Base-by-base conservation (phyloP, 176 grass and related monocot species). In the Cenchrus purpureus region DNA sequence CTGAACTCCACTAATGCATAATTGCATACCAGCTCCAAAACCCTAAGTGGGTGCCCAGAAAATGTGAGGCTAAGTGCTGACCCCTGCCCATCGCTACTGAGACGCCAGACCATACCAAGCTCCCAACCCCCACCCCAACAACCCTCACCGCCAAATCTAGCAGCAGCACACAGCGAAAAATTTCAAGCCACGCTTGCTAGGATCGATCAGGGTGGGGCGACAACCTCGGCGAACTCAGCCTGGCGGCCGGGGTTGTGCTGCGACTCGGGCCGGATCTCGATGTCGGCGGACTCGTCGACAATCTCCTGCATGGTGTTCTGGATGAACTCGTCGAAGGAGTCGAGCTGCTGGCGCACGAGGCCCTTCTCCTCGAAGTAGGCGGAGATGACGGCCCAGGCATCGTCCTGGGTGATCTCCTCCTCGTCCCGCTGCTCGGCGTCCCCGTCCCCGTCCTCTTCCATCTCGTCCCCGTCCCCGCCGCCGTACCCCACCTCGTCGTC, bases 231-330 rank as follows among this genome's bases (percentile, higher is more conserved):
- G 67, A 99, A 99, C 70, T 99, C 97, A 43, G 97, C 94, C 77
- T 99, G 97, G 42, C 91, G 91, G 66, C 97, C 94, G 11, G 97
- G 97, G 86, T 99, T 99, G 82, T 99, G 94, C 86, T 99, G 97
- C 42, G 94, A 94, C 86, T 99, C 97, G 53, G 97, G 93, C 6
- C 94, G 91, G 71, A 99, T 99, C 88, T 99, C 97, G 65, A 96
- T 99, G 69, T 96, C 89, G 4, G 91, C 94, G 2, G 97, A 96
- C 78, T 99, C 94, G 12, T 96, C 91, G 37, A 99, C 97, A 51
- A 99, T 99, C 70, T 99, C 97, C 81, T 99, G 97, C 97, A 96
- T 99, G 58, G 90, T 96, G 75, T 96, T 99, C 90, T 96, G 91
- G 68, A 99, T 99, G 77, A 99, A 99, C 91, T 94, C 90, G 49